A percentile compares a stretch with the other conserved stretches of the same genome.
Evolutionary conservation across 192 early-diverging fungal species (phyloP).

Genomic region (Chytriomyces hyalinus): DNA sequence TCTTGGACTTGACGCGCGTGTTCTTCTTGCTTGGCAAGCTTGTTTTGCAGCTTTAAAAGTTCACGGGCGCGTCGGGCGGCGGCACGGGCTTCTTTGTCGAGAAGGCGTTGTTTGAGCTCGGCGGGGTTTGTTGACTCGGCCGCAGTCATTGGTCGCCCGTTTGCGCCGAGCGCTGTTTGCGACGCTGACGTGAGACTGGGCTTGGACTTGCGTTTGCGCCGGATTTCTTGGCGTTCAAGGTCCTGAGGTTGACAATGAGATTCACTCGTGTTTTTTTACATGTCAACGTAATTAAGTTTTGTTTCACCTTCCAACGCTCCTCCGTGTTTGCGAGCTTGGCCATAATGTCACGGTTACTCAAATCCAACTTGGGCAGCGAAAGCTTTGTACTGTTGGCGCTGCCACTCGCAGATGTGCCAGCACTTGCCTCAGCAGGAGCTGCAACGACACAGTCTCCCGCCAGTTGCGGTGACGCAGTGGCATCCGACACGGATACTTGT

Average conservation of each 20-base stretch:
- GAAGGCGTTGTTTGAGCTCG: conserved; percentile 48
- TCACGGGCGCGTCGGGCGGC: conserved; percentile 50
- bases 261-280: background rate
- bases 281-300: too few species aligned
- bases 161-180: background rate
- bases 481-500: background rate
- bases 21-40: conserved; percentile 55
- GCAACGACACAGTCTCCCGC: conserved; percentile 18
- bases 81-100: conserved; percentile 54
- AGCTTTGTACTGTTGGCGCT: conserved; percentile 34
- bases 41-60: conserved; percentile 54
- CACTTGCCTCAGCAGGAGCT: conserved; percentile 12
- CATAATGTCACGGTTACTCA: conserved; percentile 47
- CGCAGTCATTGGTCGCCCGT: background rate
- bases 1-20: conserved; percentile 56
- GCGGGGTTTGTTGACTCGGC: conserved; percentile 36
- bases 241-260: background rate
- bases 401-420: background rate
- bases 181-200: conserved; percentile 31
- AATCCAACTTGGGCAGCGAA: conserved; percentile 47
- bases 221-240: conserved; percentile 34
- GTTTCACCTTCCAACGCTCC: conserved; percentile 57
- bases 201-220: conserved; percentile 33
- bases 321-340: conserved; percentile 58
- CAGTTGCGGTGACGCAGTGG: conserved; percentile 18